Evolutionary conservation across 805 yeast genomes (phyloP).

Genomic region (Candida insectorum): DNA sequence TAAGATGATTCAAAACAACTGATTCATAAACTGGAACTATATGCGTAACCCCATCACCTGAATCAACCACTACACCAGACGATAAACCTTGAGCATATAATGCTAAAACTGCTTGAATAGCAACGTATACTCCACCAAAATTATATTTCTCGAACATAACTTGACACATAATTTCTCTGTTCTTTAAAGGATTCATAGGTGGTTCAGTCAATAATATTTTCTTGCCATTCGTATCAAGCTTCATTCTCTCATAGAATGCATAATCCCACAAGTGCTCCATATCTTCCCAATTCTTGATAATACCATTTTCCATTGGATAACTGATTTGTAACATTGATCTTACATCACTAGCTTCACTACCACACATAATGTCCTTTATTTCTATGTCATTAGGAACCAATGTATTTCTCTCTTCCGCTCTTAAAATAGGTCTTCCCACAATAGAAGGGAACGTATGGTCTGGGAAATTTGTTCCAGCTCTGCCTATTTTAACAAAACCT

Average conservation of each 20-base stretch:
- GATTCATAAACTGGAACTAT: slow-evolving; percentile 97
- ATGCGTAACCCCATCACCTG: slow-evolving; percentile 98
- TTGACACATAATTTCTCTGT: slow-evolving; percentile 87
- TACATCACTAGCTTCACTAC: slow-evolving; percentile 89
- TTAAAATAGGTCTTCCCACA: slow-evolving; percentile 93
- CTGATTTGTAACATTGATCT: slow-evolving; percentile 86
- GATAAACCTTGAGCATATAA: slow-evolving; percentile 95
- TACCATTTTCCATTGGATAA: slow-evolving; percentile 99
- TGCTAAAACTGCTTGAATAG: slow-evolving; percentile 97
- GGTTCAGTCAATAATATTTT: slow-evolving; percentile 93
- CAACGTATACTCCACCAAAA: slow-evolving; percentile 91
- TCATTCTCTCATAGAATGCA: slow-evolving; percentile 89
- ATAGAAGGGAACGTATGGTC: slow-evolving; percentile 96
- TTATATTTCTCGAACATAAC: slow-evolving; percentile 89
- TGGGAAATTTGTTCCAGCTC: slow-evolving; percentile 96
- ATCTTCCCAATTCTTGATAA: slow-evolving; percentile 96
- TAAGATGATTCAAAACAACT: slow-evolving; percentile 91
- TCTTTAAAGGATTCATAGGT: slow-evolving; percentile 92
- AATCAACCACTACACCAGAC: slow-evolving; percentile 96
- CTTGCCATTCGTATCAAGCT: slow-evolving; percentile 67
- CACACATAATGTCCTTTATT: slow-evolving; percentile 96
- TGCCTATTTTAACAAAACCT: slow-evolving; percentile 95
- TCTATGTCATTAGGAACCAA: slow-evolving; percentile 58
- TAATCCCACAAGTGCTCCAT: slow-evolving; percentile 99
- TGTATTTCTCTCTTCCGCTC: slow-evolving; percentile 87